A percentile compares a stretch with the other conserved stretches of the same genome.
These are phyloP conservation scores for Tanacetum coccineum DNA, from an alignment of 129 eudicot genomes.

Conservation along the genomic window DNA sequence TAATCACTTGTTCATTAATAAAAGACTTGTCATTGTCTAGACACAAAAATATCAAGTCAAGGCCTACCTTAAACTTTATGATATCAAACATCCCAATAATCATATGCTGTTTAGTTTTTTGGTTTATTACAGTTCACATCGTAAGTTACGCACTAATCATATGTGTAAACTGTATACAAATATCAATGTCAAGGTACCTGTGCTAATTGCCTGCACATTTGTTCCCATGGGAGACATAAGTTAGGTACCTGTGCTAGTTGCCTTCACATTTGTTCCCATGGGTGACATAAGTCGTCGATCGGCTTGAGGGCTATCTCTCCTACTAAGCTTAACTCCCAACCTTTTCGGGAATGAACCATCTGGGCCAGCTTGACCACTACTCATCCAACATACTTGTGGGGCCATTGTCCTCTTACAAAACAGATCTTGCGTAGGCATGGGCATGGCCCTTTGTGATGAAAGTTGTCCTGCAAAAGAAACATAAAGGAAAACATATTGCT, in stretches of 20 bases:
- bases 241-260: too few species aligned
- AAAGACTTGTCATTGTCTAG: neutral
- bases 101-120: neutral
- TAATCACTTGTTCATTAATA: neutral
- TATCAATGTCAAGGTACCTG: too few species aligned
- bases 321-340: slow-evolving; percentile 40
- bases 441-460: slow-evolving; percentile 21
- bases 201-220: too few species aligned
- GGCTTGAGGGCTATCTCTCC: slow-evolving; percentile 24
- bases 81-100: neutral
- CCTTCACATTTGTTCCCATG: too few species aligned
- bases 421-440: slow-evolving; percentile 26
- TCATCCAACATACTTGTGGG: slow-evolving; percentile 27
- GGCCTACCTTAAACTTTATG: neutral
- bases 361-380: slow-evolving; percentile 25
- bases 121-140: too few species aligned
- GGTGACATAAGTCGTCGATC: slow-evolving; percentile 16
- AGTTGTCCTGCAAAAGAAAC: slow-evolving; percentile 25
- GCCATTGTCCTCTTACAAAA: slow-evolving; percentile 26
- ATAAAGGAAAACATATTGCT: neutral
- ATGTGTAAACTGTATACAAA: too few species aligned
- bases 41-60: neutral
- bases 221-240: too few species aligned
- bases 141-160: too few species aligned
- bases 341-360: slow-evolving; percentile 48